phyloP scores from a whole-genome alignment of 2,329 filamentous ascomycete genomes.

The Aspergillus brasiliensis region DNA sequence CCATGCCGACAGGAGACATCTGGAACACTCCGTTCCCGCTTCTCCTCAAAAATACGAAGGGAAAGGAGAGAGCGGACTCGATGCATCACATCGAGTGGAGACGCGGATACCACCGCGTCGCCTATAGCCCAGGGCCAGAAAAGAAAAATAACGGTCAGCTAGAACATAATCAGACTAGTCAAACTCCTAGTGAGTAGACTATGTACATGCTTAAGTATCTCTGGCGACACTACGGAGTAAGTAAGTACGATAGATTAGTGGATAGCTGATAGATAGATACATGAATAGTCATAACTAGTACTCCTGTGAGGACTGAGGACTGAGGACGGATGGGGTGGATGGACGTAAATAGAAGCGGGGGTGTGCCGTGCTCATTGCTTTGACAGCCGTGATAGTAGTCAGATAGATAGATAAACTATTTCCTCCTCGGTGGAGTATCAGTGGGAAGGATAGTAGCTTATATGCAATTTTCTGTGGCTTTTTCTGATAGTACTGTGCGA shows the following conservation, averaged over 20 bases:
- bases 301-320: too few species aligned
- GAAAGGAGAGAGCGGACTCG: not conserved
- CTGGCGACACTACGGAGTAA: not conserved
- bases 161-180: slow-evolving; percentile 7
- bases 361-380: not conserved
- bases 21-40: not conserved
- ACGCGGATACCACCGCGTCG: not conserved
- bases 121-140: not conserved
- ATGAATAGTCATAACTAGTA: too few species aligned
- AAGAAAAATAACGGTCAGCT: slow-evolving; percentile 11
- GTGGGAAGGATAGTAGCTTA: not conserved
- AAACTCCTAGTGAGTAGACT: not conserved
- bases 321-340: too few species aligned
- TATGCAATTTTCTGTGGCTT: not conserved
- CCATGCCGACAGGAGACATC: not conserved
- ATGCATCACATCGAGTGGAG: slow-evolving; percentile 7
- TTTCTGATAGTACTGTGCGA: too few species aligned
- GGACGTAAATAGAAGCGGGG: too few species aligned
- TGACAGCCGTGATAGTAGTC: slow-evolving; percentile 6
- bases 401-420: slow-evolving; percentile 2
- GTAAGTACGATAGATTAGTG: not conserved
- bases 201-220: not conserved
- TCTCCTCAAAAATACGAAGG: not conserved
- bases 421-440: not conserved
- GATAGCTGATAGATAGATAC: not conserved